Conservation (phyloP, 2,329 filamentous ascomycete species). For the Niveomyces coronatus region DNA sequence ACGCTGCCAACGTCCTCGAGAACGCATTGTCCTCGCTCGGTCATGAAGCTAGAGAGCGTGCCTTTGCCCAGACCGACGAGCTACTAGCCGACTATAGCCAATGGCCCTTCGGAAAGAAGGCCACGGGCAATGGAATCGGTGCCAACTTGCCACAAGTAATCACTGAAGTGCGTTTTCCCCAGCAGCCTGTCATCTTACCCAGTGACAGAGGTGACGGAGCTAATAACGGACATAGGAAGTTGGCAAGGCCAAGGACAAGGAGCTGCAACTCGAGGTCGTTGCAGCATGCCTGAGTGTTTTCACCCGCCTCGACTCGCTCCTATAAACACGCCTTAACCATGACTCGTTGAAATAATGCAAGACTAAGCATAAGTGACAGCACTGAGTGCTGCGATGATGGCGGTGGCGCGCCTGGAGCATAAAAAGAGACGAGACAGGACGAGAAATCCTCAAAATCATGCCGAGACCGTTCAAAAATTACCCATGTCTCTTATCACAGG, state of each 20-base stretch:
- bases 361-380: no score
- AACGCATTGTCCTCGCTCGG: slow-evolving; percentile 91
- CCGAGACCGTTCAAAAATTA: no score
- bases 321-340: slow-evolving; percentile 40
- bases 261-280: slow-evolving; percentile 93
- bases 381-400: no score
- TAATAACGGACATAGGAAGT: slow-evolving; percentile 48
- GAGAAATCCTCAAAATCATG: no score
- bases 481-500: no score
- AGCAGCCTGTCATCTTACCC: background rate
- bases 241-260: slow-evolving; percentile 78
- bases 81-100: slow-evolving; percentile 92
- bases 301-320: slow-evolving; percentile 88
- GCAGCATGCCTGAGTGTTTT: slow-evolving; percentile 96
- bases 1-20: slow-evolving; percentile 95
- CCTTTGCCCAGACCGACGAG: slow-evolving; percentile 95
- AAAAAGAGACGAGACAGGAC: no score
- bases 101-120: slow-evolving; percentile 88
- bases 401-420: no score
- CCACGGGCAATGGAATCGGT: slow-evolving; percentile 69
- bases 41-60: slow-evolving; percentile 86
- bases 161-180: slow-evolving; percentile 52
- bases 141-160: slow-evolving; percentile 86
- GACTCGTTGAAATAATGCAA: background rate
- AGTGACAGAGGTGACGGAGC: background rate